phyloP scores from a whole-genome alignment of 2,329 filamentous ascomycete species.

The Pseudopithomyces maydicus region DNA sequence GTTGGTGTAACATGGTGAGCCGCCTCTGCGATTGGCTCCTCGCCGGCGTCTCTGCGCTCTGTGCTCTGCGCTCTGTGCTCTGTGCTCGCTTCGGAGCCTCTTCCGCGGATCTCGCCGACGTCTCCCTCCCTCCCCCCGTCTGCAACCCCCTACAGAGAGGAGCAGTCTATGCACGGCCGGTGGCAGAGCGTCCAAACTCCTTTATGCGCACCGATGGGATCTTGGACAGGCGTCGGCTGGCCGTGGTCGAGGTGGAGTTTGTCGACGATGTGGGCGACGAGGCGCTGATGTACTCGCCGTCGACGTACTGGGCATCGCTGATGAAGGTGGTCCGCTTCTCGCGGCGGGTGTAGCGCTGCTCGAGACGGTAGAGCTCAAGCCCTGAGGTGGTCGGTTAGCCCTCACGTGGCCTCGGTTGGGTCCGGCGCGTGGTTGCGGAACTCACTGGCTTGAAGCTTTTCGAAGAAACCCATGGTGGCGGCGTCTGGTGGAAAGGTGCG shows the following conservation, averaged over 20 bases:
- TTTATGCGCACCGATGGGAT: constrained; percentile 38
- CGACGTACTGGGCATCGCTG: constrained; percentile 88
- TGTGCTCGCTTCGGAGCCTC: constrained; percentile 3
- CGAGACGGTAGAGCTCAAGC: constrained; percentile 90
- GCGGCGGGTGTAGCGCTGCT: constrained; percentile 91
- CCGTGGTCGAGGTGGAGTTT: constrained; percentile 25
- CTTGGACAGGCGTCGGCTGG: constrained; percentile 41
- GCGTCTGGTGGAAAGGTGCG: constrained; percentile 6
- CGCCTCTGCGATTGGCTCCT: constrained; percentile 2
- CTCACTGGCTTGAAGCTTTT: constrained; percentile 49
- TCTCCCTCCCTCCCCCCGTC: no score
- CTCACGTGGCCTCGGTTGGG: background rate
- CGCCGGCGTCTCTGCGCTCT: background rate
- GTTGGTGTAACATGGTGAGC: constrained; percentile 9
- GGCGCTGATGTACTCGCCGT: constrained; percentile 89
- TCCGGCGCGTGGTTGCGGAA: constrained; percentile 4
- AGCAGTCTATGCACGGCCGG: constrained; percentile 26
- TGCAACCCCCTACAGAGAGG: background rate
- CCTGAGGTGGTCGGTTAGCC: constrained; percentile 49
- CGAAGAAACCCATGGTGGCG: constrained; percentile 44
- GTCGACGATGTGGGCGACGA: constrained; percentile 41
- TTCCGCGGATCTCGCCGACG: background rate
- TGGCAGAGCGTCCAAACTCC: constrained; percentile 35
- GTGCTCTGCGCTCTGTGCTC: background rate
- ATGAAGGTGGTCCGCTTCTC: constrained; percentile 89